These are phyloP conservation scores for Brachypodium distachyon DNA, from an alignment of 202 grass and related monocot genomes.

Conservation along the genomic window DNA sequence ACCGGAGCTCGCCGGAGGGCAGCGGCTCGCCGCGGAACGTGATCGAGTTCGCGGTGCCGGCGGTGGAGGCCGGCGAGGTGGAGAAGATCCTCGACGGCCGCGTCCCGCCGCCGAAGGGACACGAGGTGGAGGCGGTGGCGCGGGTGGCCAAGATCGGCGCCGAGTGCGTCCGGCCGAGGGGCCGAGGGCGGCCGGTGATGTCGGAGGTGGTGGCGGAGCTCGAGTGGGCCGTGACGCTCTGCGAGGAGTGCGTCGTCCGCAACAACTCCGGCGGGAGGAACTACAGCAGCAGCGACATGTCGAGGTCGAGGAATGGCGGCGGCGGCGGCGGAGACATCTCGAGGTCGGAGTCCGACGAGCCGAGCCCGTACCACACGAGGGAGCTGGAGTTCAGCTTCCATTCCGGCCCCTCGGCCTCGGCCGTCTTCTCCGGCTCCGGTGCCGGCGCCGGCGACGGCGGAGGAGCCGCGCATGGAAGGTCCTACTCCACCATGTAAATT, in stretches of 20 bases:
- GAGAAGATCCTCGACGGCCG: constrained; percentile 30
- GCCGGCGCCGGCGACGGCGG: too few relatives aligned
- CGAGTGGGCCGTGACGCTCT: constrained; percentile 59
- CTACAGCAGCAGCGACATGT: constrained; percentile 41
- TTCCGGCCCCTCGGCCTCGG: too few relatives aligned
- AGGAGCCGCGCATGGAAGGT: neutral
- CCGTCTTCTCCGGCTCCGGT: too few relatives aligned
- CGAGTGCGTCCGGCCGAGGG: constrained; percentile 51
- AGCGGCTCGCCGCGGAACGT: constrained; percentile 62
- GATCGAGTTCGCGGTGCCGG: constrained; percentile 60
- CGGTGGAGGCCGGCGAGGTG: constrained; percentile 25
- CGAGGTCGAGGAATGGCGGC: constrained; percentile 17
- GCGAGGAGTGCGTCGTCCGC: constrained; percentile 23
- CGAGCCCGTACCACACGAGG: constrained; percentile 40
- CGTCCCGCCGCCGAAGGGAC: constrained; percentile 26
- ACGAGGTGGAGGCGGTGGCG: constrained; percentile 48
- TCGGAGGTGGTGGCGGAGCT: constrained; percentile 67
- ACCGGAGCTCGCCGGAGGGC: constrained; percentile 21
- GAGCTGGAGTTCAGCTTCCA: constrained; percentile 28
- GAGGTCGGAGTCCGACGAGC: constrained; percentile 41
- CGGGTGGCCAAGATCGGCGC: constrained; percentile 45
- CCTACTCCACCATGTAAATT: constrained; percentile 30
- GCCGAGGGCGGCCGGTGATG: constrained; percentile 54
- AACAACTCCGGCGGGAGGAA: neutral
- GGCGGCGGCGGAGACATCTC: too few relatives aligned